phyloP scores from a whole-genome alignment of 495 filamentous ascomycete species.

The Tuber magnatum region DNA sequence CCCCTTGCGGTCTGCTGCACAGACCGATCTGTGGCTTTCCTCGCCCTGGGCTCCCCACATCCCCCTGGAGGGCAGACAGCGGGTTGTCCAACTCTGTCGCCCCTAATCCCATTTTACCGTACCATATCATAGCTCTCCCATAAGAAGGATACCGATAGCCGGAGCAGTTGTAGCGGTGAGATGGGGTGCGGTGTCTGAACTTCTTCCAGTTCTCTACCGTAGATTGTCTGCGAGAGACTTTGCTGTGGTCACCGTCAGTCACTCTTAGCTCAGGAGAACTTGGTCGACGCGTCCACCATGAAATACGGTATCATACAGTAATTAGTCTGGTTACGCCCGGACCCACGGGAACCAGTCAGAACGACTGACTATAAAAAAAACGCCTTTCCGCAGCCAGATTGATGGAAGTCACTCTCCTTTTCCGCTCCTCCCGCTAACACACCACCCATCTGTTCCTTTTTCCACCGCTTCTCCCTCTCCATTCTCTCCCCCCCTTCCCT shows the following conservation, averaged over 20 bases:
- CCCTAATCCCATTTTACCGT: background rate
- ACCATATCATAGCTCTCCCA: too few relatives aligned
- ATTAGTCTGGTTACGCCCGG: background rate
- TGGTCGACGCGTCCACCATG: background rate
- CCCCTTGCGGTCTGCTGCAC: background rate
- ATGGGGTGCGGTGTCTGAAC: background rate
- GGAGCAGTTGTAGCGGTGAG: background rate
- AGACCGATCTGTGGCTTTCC: conserved; percentile 1
- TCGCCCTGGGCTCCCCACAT: background rate
- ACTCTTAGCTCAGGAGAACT: background rate
- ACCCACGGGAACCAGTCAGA: background rate
- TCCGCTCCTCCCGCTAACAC: background rate
- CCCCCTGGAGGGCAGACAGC: background rate
- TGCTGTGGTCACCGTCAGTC: background rate
- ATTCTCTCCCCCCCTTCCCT: background rate
- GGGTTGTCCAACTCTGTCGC: background rate
- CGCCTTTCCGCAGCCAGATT: background rate
- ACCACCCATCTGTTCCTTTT: background rate
- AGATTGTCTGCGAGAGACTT: background rate
- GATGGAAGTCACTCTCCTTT: background rate
- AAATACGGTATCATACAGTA: too few relatives aligned
- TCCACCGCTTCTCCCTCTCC: background rate
- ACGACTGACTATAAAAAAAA: background rate
- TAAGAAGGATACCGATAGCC: too few relatives aligned
- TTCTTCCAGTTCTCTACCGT: background rate